A percentile compares a stretch with the other conserved stretches of the same genome.
phyloP scores from a whole-genome alignment of 2,329 filamentous ascomycete species.

The Aspergillus clavatus region DNA sequence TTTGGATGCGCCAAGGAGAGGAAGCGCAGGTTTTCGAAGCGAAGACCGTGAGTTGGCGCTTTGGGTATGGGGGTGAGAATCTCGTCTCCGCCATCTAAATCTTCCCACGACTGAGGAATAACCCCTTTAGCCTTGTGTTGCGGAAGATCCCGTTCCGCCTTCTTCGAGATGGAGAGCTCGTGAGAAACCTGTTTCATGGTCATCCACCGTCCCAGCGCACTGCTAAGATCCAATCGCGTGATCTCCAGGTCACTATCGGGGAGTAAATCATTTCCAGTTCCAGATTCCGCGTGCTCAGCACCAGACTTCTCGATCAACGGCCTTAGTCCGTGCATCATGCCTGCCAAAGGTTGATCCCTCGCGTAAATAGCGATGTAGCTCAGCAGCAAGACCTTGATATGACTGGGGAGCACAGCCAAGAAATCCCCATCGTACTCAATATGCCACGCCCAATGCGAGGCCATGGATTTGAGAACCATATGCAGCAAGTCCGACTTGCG shows the following conservation, averaged over 20 bases:
- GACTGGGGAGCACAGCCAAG: slow-evolving; percentile 48
- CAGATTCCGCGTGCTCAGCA: slow-evolving; percentile 2
- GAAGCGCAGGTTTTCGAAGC: slow-evolving; percentile 52
- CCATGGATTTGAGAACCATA: slow-evolving; percentile 50
- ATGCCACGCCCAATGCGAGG: slow-evolving; percentile 53
- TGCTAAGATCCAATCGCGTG: slow-evolving; percentile 50
- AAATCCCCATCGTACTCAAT: slow-evolving; percentile 54
- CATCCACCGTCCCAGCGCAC: slow-evolving; percentile 46
- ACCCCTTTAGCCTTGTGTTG: slow-evolving; percentile 9
- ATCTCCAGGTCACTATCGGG: slow-evolving; percentile 39
- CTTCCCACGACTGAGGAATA: slow-evolving; percentile 42
- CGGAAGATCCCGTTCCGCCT: not conserved
- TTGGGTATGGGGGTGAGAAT: slow-evolving; percentile 12
- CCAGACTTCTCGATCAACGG: slow-evolving; percentile 41
- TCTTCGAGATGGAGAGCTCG: slow-evolving; percentile 36
- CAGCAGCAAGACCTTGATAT: slow-evolving; percentile 50
- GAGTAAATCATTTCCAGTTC: slow-evolving; percentile 17
- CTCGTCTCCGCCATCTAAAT: slow-evolving; percentile 13
- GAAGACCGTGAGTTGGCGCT: slow-evolving; percentile 23
- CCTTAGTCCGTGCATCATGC: slow-evolving; percentile 43
- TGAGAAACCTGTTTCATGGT: slow-evolving; percentile 45
- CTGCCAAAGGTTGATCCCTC: slow-evolving; percentile 35
- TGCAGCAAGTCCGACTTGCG: slow-evolving; percentile 45
- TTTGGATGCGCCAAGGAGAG: slow-evolving; percentile 53
- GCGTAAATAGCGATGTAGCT: slow-evolving; percentile 54